Evolutionary conservation across 106 monocot genomes (phyloP), one percentile per base, ranked within the genome.

Genomic region (Acorus gramineus): DNA sequence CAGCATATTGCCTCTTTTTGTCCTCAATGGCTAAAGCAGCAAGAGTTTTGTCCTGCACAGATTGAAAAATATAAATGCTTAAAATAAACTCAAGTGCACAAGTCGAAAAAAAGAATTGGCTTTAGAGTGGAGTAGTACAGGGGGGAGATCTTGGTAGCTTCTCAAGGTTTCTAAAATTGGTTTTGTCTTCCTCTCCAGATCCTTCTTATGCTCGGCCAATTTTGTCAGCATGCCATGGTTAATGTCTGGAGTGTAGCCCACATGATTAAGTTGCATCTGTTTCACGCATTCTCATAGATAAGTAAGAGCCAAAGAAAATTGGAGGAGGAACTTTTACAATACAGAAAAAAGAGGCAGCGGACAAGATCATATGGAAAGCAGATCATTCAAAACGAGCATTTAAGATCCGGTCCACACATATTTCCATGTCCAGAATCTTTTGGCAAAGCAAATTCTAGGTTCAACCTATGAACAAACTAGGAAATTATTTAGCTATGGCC

Each of bases 21-120:
- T 96, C 96, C 77, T 96, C 96, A 70, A 96, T 96, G 68, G 96
- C 91, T 64, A 96, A 79, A 57, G 90, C 87, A 62, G 96, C 96
- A 62, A 96, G 90, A 71, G 87, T 75, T 79, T 91, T 96, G 64
- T 96, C 96, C 96, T 96, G 76, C 54, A 83, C 44, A 66, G 51
- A 52, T 14, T 28, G 28, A 28, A 28, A 55, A 59, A 50, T 2
- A 78, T 45, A 49, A 61, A 11, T 46, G 12, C 28, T 28, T 28
- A 28, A 28, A 28, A 28, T 28, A 28, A 28, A 28, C 28, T 9
- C 63, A 8, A n/a, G 50, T 8, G 11, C 10, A 2, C 7, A 4
- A n/a, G 44, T 5, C n/a, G 5, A 2, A 14, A 2, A 14, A 9
- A 4, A 43, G 7, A 28, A 8, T 47, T 28, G 50, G 44, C 13